Evolutionary conservation across 495 filamentous ascomycete genomes (phyloP).

Genomic region (Aspergillus saccharolyticus): DNA sequence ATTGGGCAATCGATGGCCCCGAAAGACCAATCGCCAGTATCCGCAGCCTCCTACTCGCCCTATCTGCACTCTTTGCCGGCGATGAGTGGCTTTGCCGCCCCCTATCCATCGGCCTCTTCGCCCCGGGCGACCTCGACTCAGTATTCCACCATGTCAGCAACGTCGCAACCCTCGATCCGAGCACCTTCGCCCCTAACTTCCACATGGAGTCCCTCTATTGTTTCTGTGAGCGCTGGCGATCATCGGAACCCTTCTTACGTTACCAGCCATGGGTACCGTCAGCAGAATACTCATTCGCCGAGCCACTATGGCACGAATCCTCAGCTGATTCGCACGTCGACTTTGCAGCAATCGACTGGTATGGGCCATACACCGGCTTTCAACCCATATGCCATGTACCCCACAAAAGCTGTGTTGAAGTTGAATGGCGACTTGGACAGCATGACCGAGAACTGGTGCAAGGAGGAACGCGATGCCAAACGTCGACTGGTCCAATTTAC

Average conservation of each 20-base stretch:
- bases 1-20: conserved; percentile 37
- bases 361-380: conserved; percentile 48
- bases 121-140: conserved; percentile 26
- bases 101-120: conserved; percentile 29
- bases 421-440: conserved; percentile 75
- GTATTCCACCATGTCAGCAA: conserved; percentile 29
- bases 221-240: conserved; percentile 27
- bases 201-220: conserved; percentile 41
- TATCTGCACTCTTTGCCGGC: conserved; percentile 38
- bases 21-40: conserved; percentile 34
- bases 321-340: conserved; percentile 79
- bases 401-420: conserved; percentile 79
- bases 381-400: conserved; percentile 79
- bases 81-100: conserved; percentile 29
- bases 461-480: conserved; percentile 69
- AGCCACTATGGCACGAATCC: conserved; percentile 51
- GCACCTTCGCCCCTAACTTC: conserved; percentile 41
- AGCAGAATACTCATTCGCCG: conserved; percentile 23
- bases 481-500: conserved; percentile 82
- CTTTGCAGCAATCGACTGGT: conserved; percentile 55
- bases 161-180: conserved; percentile 33
- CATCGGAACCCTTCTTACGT: conserved; percentile 28
- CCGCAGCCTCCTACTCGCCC: conserved; percentile 41
- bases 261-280: conserved; percentile 27
- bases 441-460: conserved; percentile 76